phyloP scores from a whole-genome alignment of 2,329 filamentous ascomycete species.

The Whalleya microplaca region DNA sequence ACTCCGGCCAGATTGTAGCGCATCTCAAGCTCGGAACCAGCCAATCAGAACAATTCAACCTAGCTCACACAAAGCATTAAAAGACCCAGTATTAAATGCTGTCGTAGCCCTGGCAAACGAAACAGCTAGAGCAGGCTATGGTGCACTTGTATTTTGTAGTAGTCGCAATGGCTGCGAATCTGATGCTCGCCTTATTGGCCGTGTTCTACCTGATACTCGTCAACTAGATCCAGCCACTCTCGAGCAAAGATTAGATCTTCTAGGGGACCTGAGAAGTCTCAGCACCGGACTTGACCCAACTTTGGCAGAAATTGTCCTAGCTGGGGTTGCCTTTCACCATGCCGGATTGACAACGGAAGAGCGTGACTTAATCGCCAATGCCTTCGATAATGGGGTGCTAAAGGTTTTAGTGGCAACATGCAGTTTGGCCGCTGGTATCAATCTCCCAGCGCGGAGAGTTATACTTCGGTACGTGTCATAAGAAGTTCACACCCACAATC shows the following conservation, averaged over 20 bases:
- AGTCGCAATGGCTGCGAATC: conserved; percentile 70
- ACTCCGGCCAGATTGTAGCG: conserved; percentile 42
- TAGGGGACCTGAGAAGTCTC: conserved; percentile 68
- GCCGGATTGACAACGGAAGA: conserved; percentile 76
- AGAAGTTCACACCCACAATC: neutral
- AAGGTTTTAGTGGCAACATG: conserved; percentile 78
- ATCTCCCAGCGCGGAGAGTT: conserved; percentile 70
- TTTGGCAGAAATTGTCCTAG: conserved; percentile 65
- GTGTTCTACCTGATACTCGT: conserved; percentile 60
- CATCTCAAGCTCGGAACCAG: conserved; percentile 41
- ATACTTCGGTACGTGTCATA: conserved; percentile 55
- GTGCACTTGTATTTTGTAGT: conserved; percentile 74
- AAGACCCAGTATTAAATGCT: conserved; percentile 68
- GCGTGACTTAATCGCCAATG: conserved; percentile 69
- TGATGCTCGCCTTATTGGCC: conserved; percentile 69
- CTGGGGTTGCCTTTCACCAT: conserved; percentile 75
- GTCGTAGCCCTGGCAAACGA: conserved; percentile 72
- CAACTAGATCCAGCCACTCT: conserved; percentile 52
- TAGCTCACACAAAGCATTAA: conserved; percentile 64
- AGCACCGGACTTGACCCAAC: conserved; percentile 67
- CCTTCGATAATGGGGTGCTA: conserved; percentile 69
- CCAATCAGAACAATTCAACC: conserved; percentile 54
- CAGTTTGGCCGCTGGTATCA: conserved; percentile 82
- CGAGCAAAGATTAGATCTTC: conserved; percentile 64
- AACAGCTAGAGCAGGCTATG: conserved; percentile 69